Evolutionary conservation across 2,329 filamentous ascomycete species (phyloP), one percentile per base, ranked within the genome.

Genomic region (Claviceps sp.): DNA sequence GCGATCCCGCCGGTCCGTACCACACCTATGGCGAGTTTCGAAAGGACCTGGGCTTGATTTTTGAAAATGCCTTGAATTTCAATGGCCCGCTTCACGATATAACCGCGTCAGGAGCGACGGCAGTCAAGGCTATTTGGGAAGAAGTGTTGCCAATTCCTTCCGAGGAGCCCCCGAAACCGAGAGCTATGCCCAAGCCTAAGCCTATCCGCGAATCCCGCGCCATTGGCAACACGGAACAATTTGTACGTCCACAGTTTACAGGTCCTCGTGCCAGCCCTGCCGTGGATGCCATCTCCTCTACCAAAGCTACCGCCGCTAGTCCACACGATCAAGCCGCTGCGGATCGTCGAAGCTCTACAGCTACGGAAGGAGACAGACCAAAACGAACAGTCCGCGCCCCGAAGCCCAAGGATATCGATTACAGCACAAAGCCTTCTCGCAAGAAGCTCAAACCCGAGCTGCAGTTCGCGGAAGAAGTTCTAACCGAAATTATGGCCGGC

Each of bases 361-460:
- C 83, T 53, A 77, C 78, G 4, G 87, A 89, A 58, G 85, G 83
- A 52, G 78, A 82, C 57, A 81, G 93, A 49, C 90, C 91, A 11
- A 96, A 96, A 74, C 85, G 93, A 50, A 88, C 91, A 14, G 95
- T 97, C 51, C 88, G 95, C 60, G 86, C 90, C 8, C 89, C 93
- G 0, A 90, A 91, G 62, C 82, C 84, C 55, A 90, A 91, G 58
- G 93, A 97, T 63, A 76, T 96, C n/a, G 85, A 90, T 7, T 97
- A 96, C 64, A 79, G 83, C 17, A 78, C 78, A 17, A 83, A 85
- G 56, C 67, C 67, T 16, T 88, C 89, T 63, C 87, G 88, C 11
- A 94, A 94, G 72, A 90, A 95, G 80, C 82, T 86, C 56, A 84
- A 89, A 58, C 82, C 87, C 42, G 91, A 97, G 67, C 75, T 97